Conservation (phyloP, 306 rosid species). For the Rubus parviflorus region DNA sequence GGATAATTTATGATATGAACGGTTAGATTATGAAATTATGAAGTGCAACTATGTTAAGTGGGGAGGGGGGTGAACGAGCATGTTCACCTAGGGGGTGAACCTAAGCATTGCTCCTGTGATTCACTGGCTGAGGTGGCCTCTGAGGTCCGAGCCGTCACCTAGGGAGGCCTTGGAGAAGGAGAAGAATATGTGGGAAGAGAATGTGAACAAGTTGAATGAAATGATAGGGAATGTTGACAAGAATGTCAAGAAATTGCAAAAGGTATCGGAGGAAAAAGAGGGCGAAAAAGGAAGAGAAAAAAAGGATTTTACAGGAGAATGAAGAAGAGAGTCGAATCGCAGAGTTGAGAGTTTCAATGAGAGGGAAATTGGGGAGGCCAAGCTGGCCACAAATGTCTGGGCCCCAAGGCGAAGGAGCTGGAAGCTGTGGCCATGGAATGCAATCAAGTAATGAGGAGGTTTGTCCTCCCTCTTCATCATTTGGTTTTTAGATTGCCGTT, state of each 20-base stretch:
- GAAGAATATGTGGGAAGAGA: conserved; percentile 54
- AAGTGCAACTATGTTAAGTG: no score
- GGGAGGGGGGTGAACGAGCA: no score
- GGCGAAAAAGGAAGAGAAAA: conserved; percentile 51
- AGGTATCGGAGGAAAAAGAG: conserved; percentile 54
- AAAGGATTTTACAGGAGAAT: conserved; percentile 62
- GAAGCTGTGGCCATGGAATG: conserved; percentile 70
- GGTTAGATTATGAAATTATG: no score
- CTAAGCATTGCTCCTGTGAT: no score
- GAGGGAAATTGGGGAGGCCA: conserved; percentile 66
- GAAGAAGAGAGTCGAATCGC: conserved; percentile 62
- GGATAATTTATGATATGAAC: no score
- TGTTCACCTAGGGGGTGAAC: no score
- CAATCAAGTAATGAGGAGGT: conserved; percentile 77
- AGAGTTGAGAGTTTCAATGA: conserved; percentile 62
- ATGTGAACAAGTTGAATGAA: conserved; percentile 65
- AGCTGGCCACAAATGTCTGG: conserved; percentile 52
- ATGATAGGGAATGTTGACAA: conserved; percentile 48
- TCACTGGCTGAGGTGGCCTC: no score
- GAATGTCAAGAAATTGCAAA: conserved; percentile 43
- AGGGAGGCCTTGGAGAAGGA: conserved; percentile 68
- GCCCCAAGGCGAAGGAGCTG: conserved; percentile 63
- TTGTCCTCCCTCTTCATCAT: neutral
- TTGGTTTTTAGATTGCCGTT: neutral
- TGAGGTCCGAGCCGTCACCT: conserved; percentile 47